These are phyloP conservation scores for Basipetospora chlamydospora DNA, from an alignment of 2,329 filamentous ascomycete species.

Conservation along the genomic window DNA sequence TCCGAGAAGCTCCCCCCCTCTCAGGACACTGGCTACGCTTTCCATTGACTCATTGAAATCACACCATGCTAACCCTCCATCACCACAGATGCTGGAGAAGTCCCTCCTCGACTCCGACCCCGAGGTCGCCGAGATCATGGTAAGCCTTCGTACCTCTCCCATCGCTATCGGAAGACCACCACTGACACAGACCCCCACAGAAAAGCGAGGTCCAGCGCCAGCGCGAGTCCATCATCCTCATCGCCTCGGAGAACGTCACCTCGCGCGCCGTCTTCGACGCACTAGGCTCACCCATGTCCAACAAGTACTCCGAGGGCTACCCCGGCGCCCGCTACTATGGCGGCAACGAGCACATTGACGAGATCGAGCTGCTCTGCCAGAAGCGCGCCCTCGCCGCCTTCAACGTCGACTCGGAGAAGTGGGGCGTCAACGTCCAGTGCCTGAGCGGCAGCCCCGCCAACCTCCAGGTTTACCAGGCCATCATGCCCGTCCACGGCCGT, in stretches of 20 bases:
- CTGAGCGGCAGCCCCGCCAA: constrained; percentile 89
- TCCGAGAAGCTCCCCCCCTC: not conserved
- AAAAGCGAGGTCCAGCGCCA: constrained; percentile 92
- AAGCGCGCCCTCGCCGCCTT: constrained; percentile 84
- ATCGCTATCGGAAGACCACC: not conserved
- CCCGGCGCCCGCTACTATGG: constrained; percentile 98
- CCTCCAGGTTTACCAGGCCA: constrained; percentile 92
- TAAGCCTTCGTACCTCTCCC: constrained; percentile 25
- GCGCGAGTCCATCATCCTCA: constrained; percentile 95
- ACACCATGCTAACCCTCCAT: constrained; percentile 15
- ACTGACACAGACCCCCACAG: constrained; percentile 25
- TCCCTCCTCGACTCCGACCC: constrained; percentile 81
- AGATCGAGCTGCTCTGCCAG: constrained; percentile 92
- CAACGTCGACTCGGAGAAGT: constrained; percentile 71
- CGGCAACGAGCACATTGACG: constrained; percentile 97
- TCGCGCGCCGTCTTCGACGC: constrained; percentile 97
- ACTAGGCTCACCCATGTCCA: constrained; percentile 85
- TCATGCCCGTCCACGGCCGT: constrained; percentile 89
- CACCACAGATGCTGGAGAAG: constrained; percentile 77
- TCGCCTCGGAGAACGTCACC: constrained; percentile 98
- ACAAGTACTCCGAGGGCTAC: constrained; percentile 99
- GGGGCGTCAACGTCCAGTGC: constrained; percentile 98
- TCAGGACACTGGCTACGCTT: not conserved
- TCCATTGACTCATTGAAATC: constrained; percentile 14
- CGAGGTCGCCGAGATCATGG: constrained; percentile 95